Evolutionary conservation across 2,329 filamentous ascomycete genomes (phyloP).

Genomic region (Xylariales sp.): DNA sequence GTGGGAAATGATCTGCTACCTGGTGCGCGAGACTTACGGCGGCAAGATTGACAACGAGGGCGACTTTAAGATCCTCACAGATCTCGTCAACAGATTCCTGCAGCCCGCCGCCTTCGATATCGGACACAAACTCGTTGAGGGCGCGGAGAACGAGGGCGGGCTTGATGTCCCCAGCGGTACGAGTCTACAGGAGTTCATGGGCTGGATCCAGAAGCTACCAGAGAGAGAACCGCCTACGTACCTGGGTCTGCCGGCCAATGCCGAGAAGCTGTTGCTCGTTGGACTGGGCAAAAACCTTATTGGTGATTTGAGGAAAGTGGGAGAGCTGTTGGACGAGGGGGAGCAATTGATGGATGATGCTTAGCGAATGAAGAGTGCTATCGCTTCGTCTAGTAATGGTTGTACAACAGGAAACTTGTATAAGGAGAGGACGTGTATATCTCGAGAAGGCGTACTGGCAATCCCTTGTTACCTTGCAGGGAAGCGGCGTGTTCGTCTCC

Average conservation of each 20-base stretch:
- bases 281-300: constrained; percentile 84
- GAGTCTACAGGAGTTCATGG: constrained; percentile 76
- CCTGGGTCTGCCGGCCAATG: constrained; percentile 87
- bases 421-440: no score
- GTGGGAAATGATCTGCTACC: constrained; percentile 89
- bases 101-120: constrained; percentile 89
- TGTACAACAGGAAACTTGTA: no score
- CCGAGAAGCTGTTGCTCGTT: constrained; percentile 89
- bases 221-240: constrained; percentile 97
- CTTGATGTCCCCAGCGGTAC: constrained; percentile 77
- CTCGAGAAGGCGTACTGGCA: no score
- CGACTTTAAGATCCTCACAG: constrained; percentile 70
- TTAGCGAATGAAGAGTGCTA: no score
- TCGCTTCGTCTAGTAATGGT: no score
- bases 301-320: constrained; percentile 76
- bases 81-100: constrained; percentile 72
- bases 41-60: constrained; percentile 92
- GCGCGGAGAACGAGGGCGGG: constrained; percentile 49
- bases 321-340: constrained; percentile 85
- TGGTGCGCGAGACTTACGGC: constrained; percentile 92
- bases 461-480: no score
- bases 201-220: constrained; percentile 86
- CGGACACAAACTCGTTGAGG: constrained; percentile 81
- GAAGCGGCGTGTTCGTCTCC: no score
- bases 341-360: constrained; percentile 79